A percentile compares a stretch with the other conserved stretches of the same genome.
phyloP scores from a whole-genome alignment of 495 filamentous ascomycete species.

The Aspergillus coremiiformis region DNA sequence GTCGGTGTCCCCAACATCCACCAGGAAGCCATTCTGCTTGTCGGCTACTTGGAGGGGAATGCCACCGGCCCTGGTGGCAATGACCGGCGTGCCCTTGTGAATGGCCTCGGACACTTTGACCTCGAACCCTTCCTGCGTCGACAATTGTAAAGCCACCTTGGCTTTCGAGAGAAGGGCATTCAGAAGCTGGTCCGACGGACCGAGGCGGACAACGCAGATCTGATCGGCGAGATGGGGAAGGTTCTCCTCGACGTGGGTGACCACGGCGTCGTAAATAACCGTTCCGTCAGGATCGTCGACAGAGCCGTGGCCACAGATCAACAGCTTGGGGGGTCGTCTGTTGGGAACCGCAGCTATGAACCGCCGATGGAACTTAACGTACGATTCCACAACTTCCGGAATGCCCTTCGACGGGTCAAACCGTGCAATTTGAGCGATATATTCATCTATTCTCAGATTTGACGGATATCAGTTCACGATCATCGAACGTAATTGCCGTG shows the following conservation, averaged over 20 bases:
- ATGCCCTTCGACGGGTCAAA: constrained; percentile 89
- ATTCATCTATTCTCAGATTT: constrained; percentile 42
- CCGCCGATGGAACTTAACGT: constrained; percentile 61
- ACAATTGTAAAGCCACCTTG: constrained; percentile 69
- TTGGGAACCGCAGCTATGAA: constrained; percentile 39
- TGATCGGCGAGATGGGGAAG: constrained; percentile 46
- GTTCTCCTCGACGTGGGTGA: constrained; percentile 54
- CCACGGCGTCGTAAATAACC: constrained; percentile 62
- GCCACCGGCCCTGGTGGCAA: constrained; percentile 71
- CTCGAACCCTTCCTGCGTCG: constrained; percentile 80
- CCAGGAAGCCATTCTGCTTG: constrained; percentile 68
- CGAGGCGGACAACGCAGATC: constrained; percentile 69
- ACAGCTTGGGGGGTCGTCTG: constrained; percentile 58
- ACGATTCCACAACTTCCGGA: constrained; percentile 69
- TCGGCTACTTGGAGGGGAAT: constrained; percentile 77
- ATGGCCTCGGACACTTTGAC: constrained; percentile 85
- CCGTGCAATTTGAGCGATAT: constrained; percentile 75
- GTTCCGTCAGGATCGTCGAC: constrained; percentile 80
- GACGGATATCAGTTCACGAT: background rate
- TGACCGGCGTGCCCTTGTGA: constrained; percentile 76
- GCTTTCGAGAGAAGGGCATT: constrained; percentile 73
- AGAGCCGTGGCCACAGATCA: constrained; percentile 73
- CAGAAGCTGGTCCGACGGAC: constrained; percentile 72
- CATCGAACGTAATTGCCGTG: background rate
- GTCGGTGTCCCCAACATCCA: constrained; percentile 63